Evolutionary conservation across 805 yeast species (phyloP), one percentile per base, ranked within the genome.

Genomic region (Kuraishia cidri): DNA sequence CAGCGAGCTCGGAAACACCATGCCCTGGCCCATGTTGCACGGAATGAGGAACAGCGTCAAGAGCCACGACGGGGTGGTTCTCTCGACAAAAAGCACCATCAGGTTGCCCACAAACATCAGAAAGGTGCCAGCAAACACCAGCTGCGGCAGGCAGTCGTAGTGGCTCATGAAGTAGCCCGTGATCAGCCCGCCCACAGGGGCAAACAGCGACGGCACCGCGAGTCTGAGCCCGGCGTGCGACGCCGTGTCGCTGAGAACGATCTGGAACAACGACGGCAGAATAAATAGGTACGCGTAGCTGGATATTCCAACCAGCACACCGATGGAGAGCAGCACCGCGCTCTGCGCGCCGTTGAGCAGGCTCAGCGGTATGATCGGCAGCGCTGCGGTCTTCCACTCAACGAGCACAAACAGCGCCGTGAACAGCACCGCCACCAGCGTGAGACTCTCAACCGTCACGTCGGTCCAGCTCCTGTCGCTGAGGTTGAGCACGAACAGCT

Each of bases 241-340:
- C 2, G 66, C 52, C 0, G 64, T 34, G 38, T 64, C 69, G 3
- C 60, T 62, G 11, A 60, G 43, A 2, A 57, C 61, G 13, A 64
- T 48, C 37, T 64, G 70, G 30, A 65, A 62, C 23, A 63, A 48
- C 17, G 62, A 43, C 1, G 70, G 72, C 2, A 64, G 41, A 4
- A 62, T 55, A 43, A 64, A 64, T 16, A 64, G 44, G 36, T 62
- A 61, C 0, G 70, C 64, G 39, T 48, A 60, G 29, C 56, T 46
- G 5, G 62, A 52, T 30, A 62, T 49, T 2, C 69, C 69, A 8
- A 62, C 48, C 14, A 61, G 41, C 30, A 56, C 46, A 13, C 60
- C 58, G 11, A 52, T 49, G n/a, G 45, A 45, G 4, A 60, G 33
- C 8, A 45, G 35, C 16, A 54, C 36, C 24, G 45, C 37, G 12